phyloP scores from a whole-genome alignment of 345 rosid species.

The Euphorbia pulcherrima region DNA sequence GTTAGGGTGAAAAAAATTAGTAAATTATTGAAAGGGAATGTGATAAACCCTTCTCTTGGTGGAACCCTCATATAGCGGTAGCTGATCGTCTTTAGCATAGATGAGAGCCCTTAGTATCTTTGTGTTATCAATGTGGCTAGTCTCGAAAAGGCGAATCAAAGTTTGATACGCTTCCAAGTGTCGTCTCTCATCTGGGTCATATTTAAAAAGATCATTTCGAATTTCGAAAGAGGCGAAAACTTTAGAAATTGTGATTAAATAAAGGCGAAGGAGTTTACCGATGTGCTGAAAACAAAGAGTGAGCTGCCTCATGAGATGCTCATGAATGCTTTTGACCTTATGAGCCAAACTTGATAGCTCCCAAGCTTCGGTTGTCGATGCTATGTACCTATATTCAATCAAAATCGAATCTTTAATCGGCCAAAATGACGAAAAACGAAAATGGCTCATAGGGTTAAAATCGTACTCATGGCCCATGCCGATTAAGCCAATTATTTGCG shows the following conservation, averaged over 20 bases:
- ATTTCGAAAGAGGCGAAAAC: not conserved
- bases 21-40: not conserved
- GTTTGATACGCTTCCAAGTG: slow-evolving; percentile 38
- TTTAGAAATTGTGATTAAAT: not conserved
- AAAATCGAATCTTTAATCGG: not conserved
- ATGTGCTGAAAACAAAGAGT: slow-evolving; percentile 33
- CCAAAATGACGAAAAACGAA: not conserved
- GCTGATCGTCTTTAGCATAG: slow-evolving; percentile 37
- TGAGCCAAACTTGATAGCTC: slow-evolving; percentile 62
- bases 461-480: slow-evolving; percentile 45
- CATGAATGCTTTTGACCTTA: slow-evolving; percentile 45
- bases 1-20: not conserved
- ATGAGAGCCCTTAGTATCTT: slow-evolving; percentile 39
- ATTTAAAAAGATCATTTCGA: not conserved
- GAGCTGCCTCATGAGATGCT: slow-evolving; percentile 42
- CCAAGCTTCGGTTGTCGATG: slow-evolving; percentile 57
- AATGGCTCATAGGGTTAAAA: not conserved
- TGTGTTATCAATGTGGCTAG: slow-evolving; percentile 37
- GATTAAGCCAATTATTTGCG: slow-evolving; percentile 36
- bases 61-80: slow-evolving; percentile 35
- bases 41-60: slow-evolving; percentile 29
- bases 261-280: slow-evolving; percentile 23
- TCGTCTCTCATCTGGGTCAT: slow-evolving; percentile 39
- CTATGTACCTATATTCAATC: slow-evolving; percentile 26
- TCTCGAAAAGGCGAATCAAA: slow-evolving; percentile 34